Base-by-base conservation (phyloP, 73 alveolate species). In the Paramecium octaurelia region DNA sequence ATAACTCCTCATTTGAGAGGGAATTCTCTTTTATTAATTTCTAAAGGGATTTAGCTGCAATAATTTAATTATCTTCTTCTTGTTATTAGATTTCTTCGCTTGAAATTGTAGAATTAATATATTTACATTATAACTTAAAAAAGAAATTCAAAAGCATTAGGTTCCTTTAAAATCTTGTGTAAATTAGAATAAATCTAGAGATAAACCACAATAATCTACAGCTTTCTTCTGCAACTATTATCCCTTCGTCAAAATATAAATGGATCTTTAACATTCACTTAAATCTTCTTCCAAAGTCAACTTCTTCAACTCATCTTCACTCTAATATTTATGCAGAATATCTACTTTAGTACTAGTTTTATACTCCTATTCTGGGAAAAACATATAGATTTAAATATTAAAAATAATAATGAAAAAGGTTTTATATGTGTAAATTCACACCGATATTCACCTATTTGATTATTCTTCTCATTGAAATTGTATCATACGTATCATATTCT, bases 271-370 rank as follows among this genome's bases (percentile, higher is more conserved):
- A 36, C 68, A 58, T 54, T 89, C 94, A 40, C 70, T 60, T 38
- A 89, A 38, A 83, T 89, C 71, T 35, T 89, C 94, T 64, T 89
- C 94, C 23, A 89, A 48, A 70, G 94, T 89, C 38, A 89, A 58
- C 57, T 83, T 70, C 44, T 89, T 89, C 18, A 89, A 38, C 44
- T 89, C 94, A 8, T 89, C 94, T 71, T 89, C 94, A 46, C 89
- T 70, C 94, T 89, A 44, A 10, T 8, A 20, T 24, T 11, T 38
- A 80, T 18, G 16, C 3, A 24, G 29, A n/a, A 43, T 24, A n/a
- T 8, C 16, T 80, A 80, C 91, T 35, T 80, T 80, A 3, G 46
- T 80, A 44, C 76, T 44, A 12, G 35, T 46, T 18, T 40, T 80
- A 35, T 80, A 80, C 24, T 80, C 91, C 31, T 80, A 18, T 64